A percentile compares a stretch with the other conserved stretches of the same genome.
Conservation (phyloP, 805 yeast species). For the Starmerella vitae region DNA sequence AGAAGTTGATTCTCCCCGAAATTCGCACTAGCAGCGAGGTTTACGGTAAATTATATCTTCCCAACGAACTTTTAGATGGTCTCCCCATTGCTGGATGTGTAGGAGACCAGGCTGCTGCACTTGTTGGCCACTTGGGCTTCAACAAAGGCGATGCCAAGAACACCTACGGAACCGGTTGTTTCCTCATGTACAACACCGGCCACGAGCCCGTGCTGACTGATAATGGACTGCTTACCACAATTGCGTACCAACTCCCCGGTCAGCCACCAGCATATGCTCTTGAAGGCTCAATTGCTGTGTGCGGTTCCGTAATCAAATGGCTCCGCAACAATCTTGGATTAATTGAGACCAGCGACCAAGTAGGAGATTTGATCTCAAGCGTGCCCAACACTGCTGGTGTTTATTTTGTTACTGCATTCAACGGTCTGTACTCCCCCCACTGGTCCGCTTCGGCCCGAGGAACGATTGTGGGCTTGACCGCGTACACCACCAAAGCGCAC, state of each 20-base stretch:
- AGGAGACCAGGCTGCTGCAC: constrained; percentile 88
- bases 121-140: constrained; percentile 85
- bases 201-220: constrained; percentile 50
- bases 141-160: constrained; percentile 78
- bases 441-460: constrained; percentile 93
- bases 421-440: constrained; percentile 89
- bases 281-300: constrained; percentile 94
- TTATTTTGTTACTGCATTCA: constrained; percentile 86
- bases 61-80: constrained; percentile 40
- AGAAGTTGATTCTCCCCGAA: constrained; percentile 58
- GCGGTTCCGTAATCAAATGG: constrained; percentile 92
- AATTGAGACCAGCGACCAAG: constrained; percentile 68
- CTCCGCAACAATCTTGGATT: constrained; percentile 77
- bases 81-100: constrained; percentile 78
- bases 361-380: constrained; percentile 78
- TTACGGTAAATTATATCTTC: constrained; percentile 59
- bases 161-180: constrained; percentile 95
- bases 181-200: constrained; percentile 80
- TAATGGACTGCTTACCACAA: constrained; percentile 77
- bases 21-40: constrained; percentile 66
- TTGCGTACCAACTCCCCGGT: constrained; percentile 79
- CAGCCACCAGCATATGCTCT: constrained; percentile 68
- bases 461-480: constrained; percentile 83
- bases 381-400: constrained; percentile 81
- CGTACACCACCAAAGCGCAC: constrained; percentile 81